Conservation (phyloP, 139 green algal genomes). For the Picochlorum sp. region DNA sequence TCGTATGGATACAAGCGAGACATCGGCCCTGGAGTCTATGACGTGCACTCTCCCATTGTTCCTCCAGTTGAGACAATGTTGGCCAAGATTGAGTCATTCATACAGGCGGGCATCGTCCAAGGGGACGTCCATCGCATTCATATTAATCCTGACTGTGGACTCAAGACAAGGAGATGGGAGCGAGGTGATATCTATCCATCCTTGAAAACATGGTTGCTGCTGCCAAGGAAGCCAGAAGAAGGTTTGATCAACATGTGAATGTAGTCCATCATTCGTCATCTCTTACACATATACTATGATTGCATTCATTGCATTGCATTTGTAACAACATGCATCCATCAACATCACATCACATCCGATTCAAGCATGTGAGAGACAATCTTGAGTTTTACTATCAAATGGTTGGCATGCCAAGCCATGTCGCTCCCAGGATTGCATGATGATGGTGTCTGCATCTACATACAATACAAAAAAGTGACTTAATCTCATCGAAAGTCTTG, state of each 20-base stretch:
- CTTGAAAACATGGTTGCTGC: slow-evolving; percentile 63
- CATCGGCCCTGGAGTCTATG: slow-evolving; percentile 80
- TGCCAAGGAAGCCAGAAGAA: slow-evolving; percentile 22
- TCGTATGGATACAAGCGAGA: slow-evolving; percentile 58
- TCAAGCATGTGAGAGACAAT: no score
- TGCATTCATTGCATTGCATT: no score
- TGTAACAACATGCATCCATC: no score
- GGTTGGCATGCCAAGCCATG: no score
- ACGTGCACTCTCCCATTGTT: slow-evolving; percentile 80
- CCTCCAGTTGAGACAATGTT: slow-evolving; percentile 53
- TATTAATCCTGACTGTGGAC: slow-evolving; percentile 80
- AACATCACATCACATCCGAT: no score
- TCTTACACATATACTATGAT: no score
- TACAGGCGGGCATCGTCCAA: slow-evolving; percentile 51
- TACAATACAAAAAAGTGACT: no score
- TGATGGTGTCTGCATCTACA: no score
- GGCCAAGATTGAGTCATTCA: slow-evolving; percentile 54
- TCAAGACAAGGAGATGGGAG: slow-evolving; percentile 71
- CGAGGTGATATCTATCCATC: slow-evolving; percentile 51
- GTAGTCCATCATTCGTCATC: no score
- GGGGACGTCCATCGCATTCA: slow-evolving; percentile 52
- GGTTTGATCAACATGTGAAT: no score
- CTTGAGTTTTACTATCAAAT: no score
- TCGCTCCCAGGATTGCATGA: no score
- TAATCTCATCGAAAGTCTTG: background rate